Conservation (phyloP, 495 filamentous ascomycete genomes). For the Hyphodiscus hymeniophilus region DNA sequence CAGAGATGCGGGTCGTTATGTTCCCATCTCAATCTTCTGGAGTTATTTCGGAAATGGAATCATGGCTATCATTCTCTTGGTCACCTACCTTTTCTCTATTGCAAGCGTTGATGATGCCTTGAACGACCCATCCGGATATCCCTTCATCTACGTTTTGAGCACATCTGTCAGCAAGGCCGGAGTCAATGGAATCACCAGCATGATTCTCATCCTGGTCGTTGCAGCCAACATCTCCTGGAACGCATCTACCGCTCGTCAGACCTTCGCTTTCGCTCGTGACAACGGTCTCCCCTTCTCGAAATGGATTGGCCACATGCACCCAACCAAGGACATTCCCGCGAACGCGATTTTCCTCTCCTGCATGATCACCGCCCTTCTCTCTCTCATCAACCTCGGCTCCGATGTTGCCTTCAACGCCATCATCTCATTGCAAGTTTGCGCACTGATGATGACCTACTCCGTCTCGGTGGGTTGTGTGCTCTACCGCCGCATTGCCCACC, state of each 20-base stretch:
- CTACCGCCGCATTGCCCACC: slow-evolving; percentile 24
- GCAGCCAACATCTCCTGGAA: slow-evolving; percentile 29
- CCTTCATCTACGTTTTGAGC: slow-evolving; percentile 40
- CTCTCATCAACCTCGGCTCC: slow-evolving; percentile 45
- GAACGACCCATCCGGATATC: slow-evolving; percentile 31
- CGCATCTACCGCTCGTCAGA: slow-evolving; percentile 41
- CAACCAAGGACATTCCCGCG: slow-evolving; percentile 39
- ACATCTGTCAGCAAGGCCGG: slow-evolving; percentile 25
- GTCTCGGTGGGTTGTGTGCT: slow-evolving; percentile 34
- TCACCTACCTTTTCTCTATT: slow-evolving; percentile 38
- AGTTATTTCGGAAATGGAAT: slow-evolving; percentile 36
- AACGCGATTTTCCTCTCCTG: slow-evolving; percentile 40
- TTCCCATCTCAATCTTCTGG: slow-evolving; percentile 39
- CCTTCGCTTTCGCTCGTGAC: slow-evolving; percentile 48
- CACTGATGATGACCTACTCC: slow-evolving; percentile 36
- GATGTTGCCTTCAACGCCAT: slow-evolving; percentile 37
- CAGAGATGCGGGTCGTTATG: slow-evolving; percentile 37
- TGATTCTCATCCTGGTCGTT: slow-evolving; percentile 32
- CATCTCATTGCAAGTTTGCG: slow-evolving; percentile 34
- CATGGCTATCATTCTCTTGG: slow-evolving; percentile 34
- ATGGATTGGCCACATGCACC: slow-evolving; percentile 36
- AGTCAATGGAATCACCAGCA: slow-evolving; percentile 25
- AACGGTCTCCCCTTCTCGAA: slow-evolving; percentile 40
- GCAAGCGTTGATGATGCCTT: slow-evolving; percentile 31
- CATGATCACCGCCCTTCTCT: slow-evolving; percentile 32